A percentile compares a stretch with the other conserved stretches of the same genome.
phyloP scores from a whole-genome alignment of 1,284 basidiomycete genomes.

The Cutaneotrichosporon spelunceum region DNA sequence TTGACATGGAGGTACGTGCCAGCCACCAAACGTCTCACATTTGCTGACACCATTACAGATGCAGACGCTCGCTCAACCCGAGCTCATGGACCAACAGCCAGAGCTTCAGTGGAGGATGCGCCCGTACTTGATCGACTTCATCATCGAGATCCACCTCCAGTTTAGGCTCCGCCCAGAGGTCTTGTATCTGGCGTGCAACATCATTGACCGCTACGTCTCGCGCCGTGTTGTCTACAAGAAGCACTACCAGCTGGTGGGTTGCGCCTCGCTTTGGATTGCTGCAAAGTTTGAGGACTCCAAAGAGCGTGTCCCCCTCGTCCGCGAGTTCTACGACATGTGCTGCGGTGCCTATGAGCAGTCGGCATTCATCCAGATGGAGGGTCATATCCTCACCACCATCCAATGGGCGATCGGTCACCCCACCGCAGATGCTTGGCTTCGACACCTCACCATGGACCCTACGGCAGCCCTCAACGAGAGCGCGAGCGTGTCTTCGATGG shows the following conservation, averaged over 20 bases:
- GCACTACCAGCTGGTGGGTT: slow-evolving; percentile 98
- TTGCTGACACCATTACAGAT: slow-evolving; percentile 55
- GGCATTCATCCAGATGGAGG: slow-evolving; percentile 94
- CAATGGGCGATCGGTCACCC: slow-evolving; percentile 97
- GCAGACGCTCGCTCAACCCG: slow-evolving; percentile 78
- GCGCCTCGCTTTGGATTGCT: slow-evolving; percentile 96
- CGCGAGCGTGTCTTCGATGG: slow-evolving; percentile 83
- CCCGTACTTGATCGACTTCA: slow-evolving; percentile 97
- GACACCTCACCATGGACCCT: slow-evolving; percentile 54
- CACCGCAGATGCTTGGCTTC: slow-evolving; percentile 94
- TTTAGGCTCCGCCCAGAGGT: slow-evolving; percentile 97
- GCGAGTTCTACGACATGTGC: slow-evolving; percentile 91
- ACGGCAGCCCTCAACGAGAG: slow-evolving; percentile 67
- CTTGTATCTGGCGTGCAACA: slow-evolving; percentile 95
- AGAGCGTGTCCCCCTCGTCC: slow-evolving; percentile 92
- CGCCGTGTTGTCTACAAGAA: slow-evolving; percentile 98
- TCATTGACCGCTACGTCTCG: slow-evolving; percentile 98
- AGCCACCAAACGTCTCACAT: background rate
- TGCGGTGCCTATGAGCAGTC: slow-evolving; percentile 92
- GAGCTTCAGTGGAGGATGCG: slow-evolving; percentile 98
- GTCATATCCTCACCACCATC: slow-evolving; percentile 92
- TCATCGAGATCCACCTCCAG: slow-evolving; percentile 97
- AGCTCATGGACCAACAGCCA: slow-evolving; percentile 98
- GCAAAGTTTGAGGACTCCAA: slow-evolving; percentile 99
- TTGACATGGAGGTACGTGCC: slow-evolving; percentile 86